Conservation (phyloP, 768 basidiomycete species). For the Lactarius psammicola region DNA sequence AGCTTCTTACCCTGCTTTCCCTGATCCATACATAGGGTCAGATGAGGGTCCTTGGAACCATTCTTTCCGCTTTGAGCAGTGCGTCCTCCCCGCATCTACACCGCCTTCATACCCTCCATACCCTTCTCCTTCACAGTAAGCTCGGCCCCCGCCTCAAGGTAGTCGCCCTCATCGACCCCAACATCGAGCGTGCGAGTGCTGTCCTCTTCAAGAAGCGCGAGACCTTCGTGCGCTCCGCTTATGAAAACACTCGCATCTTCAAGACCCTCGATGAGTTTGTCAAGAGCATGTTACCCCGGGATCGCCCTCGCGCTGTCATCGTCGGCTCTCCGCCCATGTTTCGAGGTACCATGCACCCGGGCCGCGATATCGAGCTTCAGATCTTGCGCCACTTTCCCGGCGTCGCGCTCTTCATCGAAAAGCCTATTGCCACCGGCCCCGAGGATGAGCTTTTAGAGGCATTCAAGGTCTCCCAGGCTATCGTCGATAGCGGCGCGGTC, state of each 20-base stretch:
- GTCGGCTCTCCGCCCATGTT: constrained; percentile 94
- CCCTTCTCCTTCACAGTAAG: constrained; percentile 53
- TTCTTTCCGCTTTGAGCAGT: constrained; percentile 89
- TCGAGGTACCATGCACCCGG: constrained; percentile 72
- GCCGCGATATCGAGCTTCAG: constrained; percentile 84
- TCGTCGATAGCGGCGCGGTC: constrained; percentile 66
- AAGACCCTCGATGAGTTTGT: constrained; percentile 84
- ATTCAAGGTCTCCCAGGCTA: constrained; percentile 68
- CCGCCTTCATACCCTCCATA: constrained; percentile 20
- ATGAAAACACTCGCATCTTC: constrained; percentile 83
- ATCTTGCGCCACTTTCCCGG: constrained; percentile 86
- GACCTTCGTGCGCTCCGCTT: constrained; percentile 91
- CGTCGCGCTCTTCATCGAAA: constrained; percentile 88
- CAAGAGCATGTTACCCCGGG: constrained; percentile 59
- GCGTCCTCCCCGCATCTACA: constrained; percentile 32
- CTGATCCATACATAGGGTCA: constrained; percentile 62
- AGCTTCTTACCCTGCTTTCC: constrained; percentile 7
- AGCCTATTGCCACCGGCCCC: constrained; percentile 85
- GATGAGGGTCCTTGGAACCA: constrained; percentile 93
- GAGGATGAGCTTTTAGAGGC: constrained; percentile 62
- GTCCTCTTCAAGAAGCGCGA: constrained; percentile 88
- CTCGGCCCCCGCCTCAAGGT: constrained; percentile 95
- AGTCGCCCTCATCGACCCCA: constrained; percentile 91
- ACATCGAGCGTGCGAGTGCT: constrained; percentile 71
- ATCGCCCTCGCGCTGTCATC: constrained; percentile 78